phyloP scores from a whole-genome alignment of 495 filamentous ascomycete species.

The Entonaema liquescens region DNA sequence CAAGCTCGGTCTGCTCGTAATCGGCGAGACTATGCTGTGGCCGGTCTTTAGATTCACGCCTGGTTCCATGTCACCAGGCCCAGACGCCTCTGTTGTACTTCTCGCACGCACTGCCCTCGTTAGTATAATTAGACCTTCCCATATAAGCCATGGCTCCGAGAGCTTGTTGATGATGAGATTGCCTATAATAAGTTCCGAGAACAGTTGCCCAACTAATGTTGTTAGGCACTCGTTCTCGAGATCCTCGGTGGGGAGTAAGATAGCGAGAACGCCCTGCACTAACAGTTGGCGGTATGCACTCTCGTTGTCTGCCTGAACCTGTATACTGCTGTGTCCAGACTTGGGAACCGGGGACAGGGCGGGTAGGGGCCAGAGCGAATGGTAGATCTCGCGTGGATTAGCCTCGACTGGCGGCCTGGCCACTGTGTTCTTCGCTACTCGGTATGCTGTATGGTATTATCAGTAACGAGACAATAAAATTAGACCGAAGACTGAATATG shows the following conservation, averaged over 20 bases:
- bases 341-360: constrained; percentile 79
- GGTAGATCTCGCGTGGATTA: constrained; percentile 75
- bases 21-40: constrained; percentile 30
- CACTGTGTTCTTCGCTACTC: constrained; percentile 58
- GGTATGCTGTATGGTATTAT: constrained; percentile 58
- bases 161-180: constrained; percentile 77
- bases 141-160: constrained; percentile 86
- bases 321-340: constrained; percentile 57
- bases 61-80: constrained; percentile 32
- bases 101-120: constrained; percentile 42
- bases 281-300: constrained; percentile 81
- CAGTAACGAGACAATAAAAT: constrained; percentile 12
- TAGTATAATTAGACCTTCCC: constrained; percentile 74
- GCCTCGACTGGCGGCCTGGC: constrained; percentile 65
- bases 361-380: constrained; percentile 82
- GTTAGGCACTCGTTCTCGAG: constrained; percentile 86
- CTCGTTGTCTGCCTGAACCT: constrained; percentile 78
- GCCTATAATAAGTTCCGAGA: constrained; percentile 85
- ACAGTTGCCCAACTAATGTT: constrained; percentile 80
- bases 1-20: constrained; percentile 48
- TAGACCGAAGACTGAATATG: constrained; percentile 17
- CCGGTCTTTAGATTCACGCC: constrained; percentile 34
- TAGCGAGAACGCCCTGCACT: constrained; percentile 76
- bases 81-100: constrained; percentile 20
- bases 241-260: constrained; percentile 91